Conservation (phyloP, 768 basidiomycete genomes). For the Daedalea quercina region DNA sequence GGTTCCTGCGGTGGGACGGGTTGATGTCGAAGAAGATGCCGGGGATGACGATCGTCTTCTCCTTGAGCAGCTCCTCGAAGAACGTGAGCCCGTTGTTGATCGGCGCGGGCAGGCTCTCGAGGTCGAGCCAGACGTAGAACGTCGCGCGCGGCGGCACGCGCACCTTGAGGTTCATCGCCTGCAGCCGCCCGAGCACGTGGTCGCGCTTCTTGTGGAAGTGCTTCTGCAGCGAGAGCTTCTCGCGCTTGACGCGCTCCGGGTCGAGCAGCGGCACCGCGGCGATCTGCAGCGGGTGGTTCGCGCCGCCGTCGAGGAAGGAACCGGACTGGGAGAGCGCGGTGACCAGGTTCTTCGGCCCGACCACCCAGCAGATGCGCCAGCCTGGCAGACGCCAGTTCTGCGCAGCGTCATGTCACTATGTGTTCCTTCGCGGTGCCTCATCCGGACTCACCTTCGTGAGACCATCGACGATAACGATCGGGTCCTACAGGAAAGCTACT, state of each 20-base stretch:
- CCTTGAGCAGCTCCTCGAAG: slow-evolving; percentile 91
- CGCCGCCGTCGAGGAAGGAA: slow-evolving; percentile 92
- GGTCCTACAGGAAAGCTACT: slow-evolving; percentile 42
- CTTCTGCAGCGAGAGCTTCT: slow-evolving; percentile 82
- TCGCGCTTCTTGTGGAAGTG: slow-evolving; percentile 92
- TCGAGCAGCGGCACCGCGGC: slow-evolving; percentile 84
- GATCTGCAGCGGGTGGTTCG: slow-evolving; percentile 89
- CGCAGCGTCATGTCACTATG: slow-evolving; percentile 17
- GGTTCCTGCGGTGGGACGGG: slow-evolving; percentile 76
- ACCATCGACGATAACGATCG: slow-evolving; percentile 84
- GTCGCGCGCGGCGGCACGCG: slow-evolving; percentile 71
- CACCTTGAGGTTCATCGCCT: slow-evolving; percentile 72
- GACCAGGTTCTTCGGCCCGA: slow-evolving; percentile 85
- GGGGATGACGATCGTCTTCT: slow-evolving; percentile 85
- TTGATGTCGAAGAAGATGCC: slow-evolving; percentile 87
- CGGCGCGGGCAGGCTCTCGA: slow-evolving; percentile 72
- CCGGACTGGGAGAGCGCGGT: slow-evolving; percentile 90
- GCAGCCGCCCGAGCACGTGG: slow-evolving; percentile 78
- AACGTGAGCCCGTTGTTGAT: slow-evolving; percentile 91
- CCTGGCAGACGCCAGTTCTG: slow-evolving; percentile 95
- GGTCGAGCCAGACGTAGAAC: slow-evolving; percentile 93
- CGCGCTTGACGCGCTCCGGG: slow-evolving; percentile 54
- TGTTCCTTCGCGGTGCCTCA: background rate
- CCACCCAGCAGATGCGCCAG: slow-evolving; percentile 91
- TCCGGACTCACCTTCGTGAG: slow-evolving; percentile 68